phyloP scores from a whole-genome alignment of 2,329 filamentous ascomycete genomes.

The Pyrenochaeta sp. region DNA sequence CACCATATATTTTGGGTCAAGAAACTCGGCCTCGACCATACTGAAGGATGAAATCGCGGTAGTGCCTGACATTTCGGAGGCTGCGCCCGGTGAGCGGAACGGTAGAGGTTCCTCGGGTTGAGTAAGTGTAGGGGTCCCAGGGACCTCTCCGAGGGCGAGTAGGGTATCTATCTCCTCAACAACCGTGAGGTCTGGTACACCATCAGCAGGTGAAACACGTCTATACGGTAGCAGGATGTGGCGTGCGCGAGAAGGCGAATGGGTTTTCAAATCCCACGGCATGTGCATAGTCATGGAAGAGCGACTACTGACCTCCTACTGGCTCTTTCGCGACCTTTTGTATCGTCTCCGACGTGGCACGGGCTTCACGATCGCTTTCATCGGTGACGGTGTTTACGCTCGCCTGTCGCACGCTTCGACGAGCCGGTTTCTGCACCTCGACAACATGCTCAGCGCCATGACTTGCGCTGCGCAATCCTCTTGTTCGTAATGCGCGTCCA shows the following conservation, averaged over 20 bases:
- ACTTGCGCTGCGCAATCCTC: constrained; percentile 52
- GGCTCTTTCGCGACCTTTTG: constrained; percentile 32
- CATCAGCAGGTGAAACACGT: constrained; percentile 17
- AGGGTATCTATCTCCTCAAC: constrained; percentile 44
- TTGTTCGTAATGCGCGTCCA: constrained; percentile 35
- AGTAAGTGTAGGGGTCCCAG: constrained; percentile 31
- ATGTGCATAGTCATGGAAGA: background rate
- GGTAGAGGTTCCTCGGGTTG: constrained; percentile 11
- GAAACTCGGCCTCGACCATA: constrained; percentile 51
- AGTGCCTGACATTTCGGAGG: constrained; percentile 57
- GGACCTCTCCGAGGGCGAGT: constrained; percentile 27
- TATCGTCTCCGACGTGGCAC: constrained; percentile 27
- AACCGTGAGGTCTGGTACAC: constrained; percentile 39
- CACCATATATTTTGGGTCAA: constrained; percentile 54
- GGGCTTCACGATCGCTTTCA: constrained; percentile 29
- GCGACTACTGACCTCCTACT: constrained; percentile 38
- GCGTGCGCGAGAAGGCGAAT: background rate
- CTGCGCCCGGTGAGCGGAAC: constrained; percentile 46
- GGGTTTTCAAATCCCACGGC: no score
- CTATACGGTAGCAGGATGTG: background rate
- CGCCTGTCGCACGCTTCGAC: constrained; percentile 38
- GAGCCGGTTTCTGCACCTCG: constrained; percentile 28
- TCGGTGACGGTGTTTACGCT: constrained; percentile 37
- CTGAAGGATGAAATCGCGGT: constrained; percentile 58
- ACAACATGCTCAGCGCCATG: constrained; percentile 42